These are phyloP conservation scores for Sporothrix luriei DNA, from an alignment of 2,329 filamentous ascomycete genomes.

Conservation along the genomic window DNA sequence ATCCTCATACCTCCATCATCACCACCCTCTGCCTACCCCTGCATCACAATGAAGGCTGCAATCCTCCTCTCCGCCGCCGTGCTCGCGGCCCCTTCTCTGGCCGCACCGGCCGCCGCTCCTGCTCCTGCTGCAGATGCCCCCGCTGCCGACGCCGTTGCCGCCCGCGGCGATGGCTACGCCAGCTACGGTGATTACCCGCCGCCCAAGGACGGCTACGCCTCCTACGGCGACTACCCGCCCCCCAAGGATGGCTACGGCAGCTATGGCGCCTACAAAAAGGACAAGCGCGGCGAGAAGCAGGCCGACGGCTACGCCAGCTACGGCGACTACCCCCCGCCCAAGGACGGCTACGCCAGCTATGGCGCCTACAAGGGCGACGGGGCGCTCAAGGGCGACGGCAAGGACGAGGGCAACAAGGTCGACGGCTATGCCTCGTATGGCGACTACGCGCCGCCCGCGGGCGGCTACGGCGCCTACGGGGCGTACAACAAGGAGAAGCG, in stretches of 20 bases:
- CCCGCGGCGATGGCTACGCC: neutral
- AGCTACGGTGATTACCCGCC: constrained; percentile 30
- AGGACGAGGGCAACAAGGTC: neutral
- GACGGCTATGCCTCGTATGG: constrained; percentile 30
- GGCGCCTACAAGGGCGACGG: constrained; percentile 28
- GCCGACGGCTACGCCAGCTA: constrained; percentile 26
- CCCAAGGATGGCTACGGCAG: constrained; percentile 22
- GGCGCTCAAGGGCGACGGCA: neutral
- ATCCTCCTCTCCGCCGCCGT: constrained; percentile 24
- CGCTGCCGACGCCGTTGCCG: constrained; percentile 18
- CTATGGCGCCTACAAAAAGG: constrained; percentile 32
- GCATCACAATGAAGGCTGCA: constrained; percentile 30
- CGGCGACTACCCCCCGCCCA: constrained; percentile 23
- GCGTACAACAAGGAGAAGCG: constrained; percentile 17
- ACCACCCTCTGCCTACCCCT: neutral
- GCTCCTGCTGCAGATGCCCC: constrained; percentile 20
- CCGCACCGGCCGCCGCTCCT: constrained; percentile 23
- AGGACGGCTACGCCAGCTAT: constrained; percentile 29
- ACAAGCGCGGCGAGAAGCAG: neutral
- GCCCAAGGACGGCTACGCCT: neutral
- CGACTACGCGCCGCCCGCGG: constrained; percentile 24
- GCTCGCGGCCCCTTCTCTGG: constrained; percentile 27
- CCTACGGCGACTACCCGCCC: no score
- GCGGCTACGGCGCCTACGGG: constrained; percentile 30
- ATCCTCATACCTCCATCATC: neutral